Evolutionary conservation across 2,329 filamentous ascomycete genomes (phyloP).

Genomic region (Lasiodiplodia hormozganensis): DNA sequence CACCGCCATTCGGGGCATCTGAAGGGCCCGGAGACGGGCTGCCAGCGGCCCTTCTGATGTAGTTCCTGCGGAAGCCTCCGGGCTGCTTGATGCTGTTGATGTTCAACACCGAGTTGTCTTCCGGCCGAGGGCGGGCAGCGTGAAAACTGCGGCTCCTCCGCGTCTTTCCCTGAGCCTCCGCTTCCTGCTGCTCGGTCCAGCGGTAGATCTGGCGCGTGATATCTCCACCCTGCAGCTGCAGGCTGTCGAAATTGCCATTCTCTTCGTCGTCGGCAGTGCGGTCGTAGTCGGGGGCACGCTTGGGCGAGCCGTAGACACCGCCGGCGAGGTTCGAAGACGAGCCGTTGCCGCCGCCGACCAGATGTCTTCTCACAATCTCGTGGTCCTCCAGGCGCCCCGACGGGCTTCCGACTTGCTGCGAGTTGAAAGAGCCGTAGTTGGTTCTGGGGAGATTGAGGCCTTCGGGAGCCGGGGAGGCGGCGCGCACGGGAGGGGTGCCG

Average conservation of each 20-base stretch:
- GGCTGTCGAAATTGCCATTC: slow-evolving; percentile 73
- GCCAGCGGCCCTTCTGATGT: slow-evolving; percentile 76
- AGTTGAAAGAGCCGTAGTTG: slow-evolving; percentile 85
- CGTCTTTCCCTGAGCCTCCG: slow-evolving; percentile 66
- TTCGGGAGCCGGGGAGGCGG: slow-evolving; percentile 61
- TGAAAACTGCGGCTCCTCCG: slow-evolving; percentile 90
- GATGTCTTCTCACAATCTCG: slow-evolving; percentile 87
- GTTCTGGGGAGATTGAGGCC: slow-evolving; percentile 64
- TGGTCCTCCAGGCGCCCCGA: slow-evolving; percentile 74
- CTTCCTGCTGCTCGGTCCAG: slow-evolving; percentile 90
- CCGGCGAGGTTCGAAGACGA: slow-evolving; percentile 44
- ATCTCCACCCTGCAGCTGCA: slow-evolving; percentile 92
- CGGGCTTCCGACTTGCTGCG: slow-evolving; percentile 43
- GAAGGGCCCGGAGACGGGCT: slow-evolving; percentile 63
- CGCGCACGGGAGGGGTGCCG: slow-evolving; percentile 62
- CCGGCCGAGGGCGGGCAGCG: slow-evolving; percentile 76
- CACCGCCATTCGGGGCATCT: slow-evolving; percentile 47
- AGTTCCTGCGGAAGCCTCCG: slow-evolving; percentile 91
- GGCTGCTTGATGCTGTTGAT: slow-evolving; percentile 92
- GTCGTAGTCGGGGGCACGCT: slow-evolving; percentile 39
- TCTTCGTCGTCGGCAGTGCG: slow-evolving; percentile 70
- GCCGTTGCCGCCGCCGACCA: slow-evolving; percentile 70
- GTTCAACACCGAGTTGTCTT: slow-evolving; percentile 75
- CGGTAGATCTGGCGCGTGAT: slow-evolving; percentile 94
- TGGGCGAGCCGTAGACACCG: slow-evolving; percentile 44